These are phyloP conservation scores for Trametopsis cervina DNA, from an alignment of 768 basidiomycete genomes.

Conservation along the genomic window DNA sequence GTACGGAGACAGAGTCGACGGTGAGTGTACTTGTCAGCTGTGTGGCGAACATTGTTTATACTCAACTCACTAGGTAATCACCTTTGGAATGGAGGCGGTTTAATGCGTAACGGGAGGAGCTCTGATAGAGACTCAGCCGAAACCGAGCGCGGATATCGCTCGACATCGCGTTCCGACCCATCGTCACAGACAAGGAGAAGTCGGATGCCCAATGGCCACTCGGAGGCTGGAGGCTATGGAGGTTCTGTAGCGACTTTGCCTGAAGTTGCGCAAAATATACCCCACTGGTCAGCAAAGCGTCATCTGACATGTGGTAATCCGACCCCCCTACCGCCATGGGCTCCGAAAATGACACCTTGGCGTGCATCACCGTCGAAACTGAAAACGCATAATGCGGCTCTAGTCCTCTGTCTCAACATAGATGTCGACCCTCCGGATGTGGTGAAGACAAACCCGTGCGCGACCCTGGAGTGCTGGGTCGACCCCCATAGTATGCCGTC, in stretches of 20 bases:
- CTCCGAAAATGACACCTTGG: slow-evolving; percentile 68
- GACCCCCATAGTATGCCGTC: slow-evolving; percentile 91
- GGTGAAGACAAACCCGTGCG: slow-evolving; percentile 95
- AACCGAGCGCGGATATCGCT: slow-evolving; percentile 28
- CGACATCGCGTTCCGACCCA: slow-evolving; percentile 23
- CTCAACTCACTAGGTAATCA: neutral
- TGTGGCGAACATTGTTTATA: neutral
- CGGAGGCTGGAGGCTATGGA: slow-evolving; percentile 20
- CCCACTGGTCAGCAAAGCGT: slow-evolving; percentile 83
- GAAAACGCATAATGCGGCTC: slow-evolving; percentile 83
- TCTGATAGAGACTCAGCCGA: slow-evolving; percentile 24
- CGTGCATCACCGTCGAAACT: slow-evolving; percentile 78
- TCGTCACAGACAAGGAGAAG: slow-evolving; percentile 19
- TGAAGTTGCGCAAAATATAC: slow-evolving; percentile 52
- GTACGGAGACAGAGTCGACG: slow-evolving; percentile 3
- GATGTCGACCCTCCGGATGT: slow-evolving; percentile 97
- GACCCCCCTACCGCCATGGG: slow-evolving; percentile 59
- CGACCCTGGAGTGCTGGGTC: slow-evolving; percentile 94
- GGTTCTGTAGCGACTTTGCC: slow-evolving; percentile 26
- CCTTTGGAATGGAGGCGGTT: slow-evolving; percentile 3
- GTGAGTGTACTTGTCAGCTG: neutral
- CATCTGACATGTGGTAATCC: slow-evolving; percentile 90
- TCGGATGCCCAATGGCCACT: slow-evolving; percentile 20
- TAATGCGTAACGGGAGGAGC: slow-evolving; percentile 13
- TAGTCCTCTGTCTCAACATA: slow-evolving; percentile 92